Evolutionary conservation across 345 rosid species (phyloP), one percentile per base, ranked within the genome.

Genomic region (Nephelium lappaceum): DNA sequence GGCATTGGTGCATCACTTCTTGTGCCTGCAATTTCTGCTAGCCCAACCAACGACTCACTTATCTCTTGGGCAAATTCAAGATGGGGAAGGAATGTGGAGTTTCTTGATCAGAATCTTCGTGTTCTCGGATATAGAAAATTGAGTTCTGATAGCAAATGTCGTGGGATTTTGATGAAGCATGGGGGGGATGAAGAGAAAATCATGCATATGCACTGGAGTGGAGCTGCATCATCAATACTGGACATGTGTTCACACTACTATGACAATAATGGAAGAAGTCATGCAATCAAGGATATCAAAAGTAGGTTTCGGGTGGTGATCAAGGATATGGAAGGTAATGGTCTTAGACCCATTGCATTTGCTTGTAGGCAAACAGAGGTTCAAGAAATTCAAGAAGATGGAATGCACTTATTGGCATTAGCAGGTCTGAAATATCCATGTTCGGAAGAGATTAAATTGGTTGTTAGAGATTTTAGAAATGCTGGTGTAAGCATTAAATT

Each of bases 281-380:
- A 18, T 51, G 27, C 24, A 53, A 77, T 81, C 14, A 24, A 16
- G 41, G 65, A 42, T 31, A 49, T 43, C 8, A 74, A 45, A 43
- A 43, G 42, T 19, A 16, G n/a, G 5, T 78, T 82, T 53, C 53
- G 53, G 72, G 6, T 60, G 19, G 23, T 45, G 78, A 62, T 77
- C 36, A 11, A 55, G 67, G 49, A 74, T 25, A 82, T 82, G 81
- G 72, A 82, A 62, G 45, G 58, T 6, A 53, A 62, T 25, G 81
- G 81, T 45, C 81, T 78, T 45, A 69, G 25, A 31, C 75, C 68
- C 23, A 21, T 82, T 55, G 81, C 79, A 74, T 82, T 69, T 74
- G 81, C 82, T 62, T 78, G 73, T 42, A 57, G 76, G 43, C 76
- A 82, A 75, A 79, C 78, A n/a, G 79, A 82, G 36, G 73, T 11